Evolutionary conservation across 108 stramenopile genomes (phyloP).

Genomic region (Bacterosira constricta): DNA sequence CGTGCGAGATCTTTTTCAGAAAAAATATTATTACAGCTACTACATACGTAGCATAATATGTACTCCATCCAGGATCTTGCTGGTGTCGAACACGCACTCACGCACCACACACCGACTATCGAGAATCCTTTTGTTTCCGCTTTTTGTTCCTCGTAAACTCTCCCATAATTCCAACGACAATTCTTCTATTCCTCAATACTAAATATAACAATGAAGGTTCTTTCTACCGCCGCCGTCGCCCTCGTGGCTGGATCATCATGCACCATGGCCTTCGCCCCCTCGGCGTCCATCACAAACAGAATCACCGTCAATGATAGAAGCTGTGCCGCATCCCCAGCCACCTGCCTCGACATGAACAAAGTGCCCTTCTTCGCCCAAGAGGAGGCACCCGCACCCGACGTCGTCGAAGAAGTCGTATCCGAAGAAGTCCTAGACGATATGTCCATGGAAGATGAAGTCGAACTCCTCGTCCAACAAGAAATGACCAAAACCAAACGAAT

Average conservation of each 20-base stretch:
- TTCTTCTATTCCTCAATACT: neutral
- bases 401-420: neutral
- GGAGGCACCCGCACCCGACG: neutral
- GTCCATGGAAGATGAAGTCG: conserved; percentile 78
- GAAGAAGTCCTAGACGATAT: conserved; percentile 30
- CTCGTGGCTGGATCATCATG: conserved; percentile 36
- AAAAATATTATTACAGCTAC: too few species aligned
- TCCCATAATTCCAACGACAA: too few species aligned
- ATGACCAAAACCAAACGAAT: conserved; percentile 64
- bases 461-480: conserved; percentile 64
- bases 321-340: conserved; percentile 2
- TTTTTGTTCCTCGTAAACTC: too few species aligned
- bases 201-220: conserved; percentile 24
- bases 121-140: too few species aligned
- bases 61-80: too few species aligned
- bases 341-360: conserved; percentile 31
- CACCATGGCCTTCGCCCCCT: conserved; percentile 36
- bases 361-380: conserved; percentile 48
- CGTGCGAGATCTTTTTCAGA: too few species aligned
- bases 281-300: conserved; percentile 11
- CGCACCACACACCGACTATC: too few species aligned
- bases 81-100: too few species aligned
- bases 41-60: too few species aligned
- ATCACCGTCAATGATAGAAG: conserved; percentile 8
- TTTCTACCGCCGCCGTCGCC: conserved; percentile 34